These are phyloP conservation scores for Nicotiana otophora DNA, from an alignment of 257 asterid species.

Conservation along the genomic window DNA sequence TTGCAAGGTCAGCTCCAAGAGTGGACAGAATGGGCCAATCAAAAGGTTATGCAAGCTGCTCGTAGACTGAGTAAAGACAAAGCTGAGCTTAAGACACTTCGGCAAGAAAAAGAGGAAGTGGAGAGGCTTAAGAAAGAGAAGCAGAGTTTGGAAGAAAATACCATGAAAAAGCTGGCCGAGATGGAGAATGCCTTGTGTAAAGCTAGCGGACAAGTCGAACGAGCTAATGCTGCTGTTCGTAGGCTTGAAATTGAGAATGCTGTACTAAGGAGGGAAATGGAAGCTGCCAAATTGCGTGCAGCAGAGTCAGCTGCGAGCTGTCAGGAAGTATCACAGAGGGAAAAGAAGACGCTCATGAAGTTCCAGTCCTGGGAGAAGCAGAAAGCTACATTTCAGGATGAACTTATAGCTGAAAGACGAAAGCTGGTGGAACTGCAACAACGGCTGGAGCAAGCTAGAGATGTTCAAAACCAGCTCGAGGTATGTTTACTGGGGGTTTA, in stretches of 20 bases:
- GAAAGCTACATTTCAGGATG: constrained; percentile 64
- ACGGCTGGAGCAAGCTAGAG: constrained; percentile 55
- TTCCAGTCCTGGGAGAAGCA: constrained; percentile 92
- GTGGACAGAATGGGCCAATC: constrained; percentile 99
- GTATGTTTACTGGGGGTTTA: constrained; percentile 32
- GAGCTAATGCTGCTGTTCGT: constrained; percentile 68
- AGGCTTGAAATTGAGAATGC: constrained; percentile 72
- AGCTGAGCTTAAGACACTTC: constrained; percentile 77
- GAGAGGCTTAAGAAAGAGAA: constrained; percentile 88
- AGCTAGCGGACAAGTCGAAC: constrained; percentile 79
- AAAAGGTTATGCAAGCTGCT: constrained; percentile 97
- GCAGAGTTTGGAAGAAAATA: constrained; percentile 61
- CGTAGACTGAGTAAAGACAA: constrained; percentile 84
- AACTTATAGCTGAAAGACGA: constrained; percentile 56
- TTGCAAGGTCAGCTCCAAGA: constrained; percentile 82
- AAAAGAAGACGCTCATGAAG: constrained; percentile 61
- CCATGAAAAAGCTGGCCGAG: constrained; percentile 73
- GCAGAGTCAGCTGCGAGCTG: constrained; percentile 72
- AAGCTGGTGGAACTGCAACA: constrained; percentile 44
- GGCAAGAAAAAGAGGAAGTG: constrained; percentile 89
- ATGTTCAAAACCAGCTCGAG: constrained; percentile 57
- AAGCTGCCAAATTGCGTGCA: constrained; percentile 64
- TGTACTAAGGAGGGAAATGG: constrained; percentile 72
- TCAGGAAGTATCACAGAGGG: constrained; percentile 68
- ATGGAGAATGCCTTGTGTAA: constrained; percentile 80